These are phyloP conservation scores for Spinellus fusiger DNA, from an alignment of 192 early-diverging fungal species.

Conservation along the genomic window DNA sequence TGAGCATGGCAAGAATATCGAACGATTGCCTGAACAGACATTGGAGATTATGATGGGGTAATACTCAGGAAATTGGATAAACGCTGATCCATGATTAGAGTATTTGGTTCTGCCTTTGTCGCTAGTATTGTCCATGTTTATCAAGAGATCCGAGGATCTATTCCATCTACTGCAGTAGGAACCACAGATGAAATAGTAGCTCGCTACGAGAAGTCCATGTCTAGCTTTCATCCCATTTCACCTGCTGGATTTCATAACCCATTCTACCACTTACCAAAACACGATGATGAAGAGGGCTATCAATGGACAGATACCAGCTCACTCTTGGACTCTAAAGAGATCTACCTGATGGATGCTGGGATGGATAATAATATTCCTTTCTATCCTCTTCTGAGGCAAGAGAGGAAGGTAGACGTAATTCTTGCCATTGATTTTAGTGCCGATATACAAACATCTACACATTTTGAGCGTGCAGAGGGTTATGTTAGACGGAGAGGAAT, in stretches of 20 bases:
- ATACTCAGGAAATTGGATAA: not conserved
- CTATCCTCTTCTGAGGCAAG: constrained; percentile 59
- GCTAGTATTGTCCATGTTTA: constrained; percentile 47
- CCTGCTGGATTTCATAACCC: constrained; percentile 65
- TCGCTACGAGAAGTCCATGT: constrained; percentile 47
- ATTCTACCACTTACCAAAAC: constrained; percentile 45
- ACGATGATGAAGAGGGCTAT: constrained; percentile 16
- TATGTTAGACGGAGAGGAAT: constrained; percentile 56
- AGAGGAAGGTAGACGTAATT: constrained; percentile 65
- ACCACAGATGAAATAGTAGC: constrained; percentile 35
- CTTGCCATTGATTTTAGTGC: constrained; percentile 70
- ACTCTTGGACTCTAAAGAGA: constrained; percentile 23
- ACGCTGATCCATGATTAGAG: constrained; percentile 4
- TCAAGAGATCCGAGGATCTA: constrained; percentile 36
- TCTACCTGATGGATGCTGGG: constrained; percentile 73
- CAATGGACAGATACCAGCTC: constrained; percentile 16
- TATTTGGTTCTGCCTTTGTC: constrained; percentile 46
- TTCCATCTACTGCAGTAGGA: constrained; percentile 29
- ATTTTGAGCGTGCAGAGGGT: constrained; percentile 59
- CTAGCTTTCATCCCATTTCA: constrained; percentile 55
- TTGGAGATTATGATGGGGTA: constrained; percentile 63
- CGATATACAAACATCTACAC: constrained; percentile 60
- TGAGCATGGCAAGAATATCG: constrained; percentile 51
- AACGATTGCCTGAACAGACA: constrained; percentile 60
- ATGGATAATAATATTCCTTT: constrained; percentile 79